Evolutionary conservation across 148 eudicot species (phyloP), one percentile per base, ranked within the genome.

Genomic region (Rhododendron griersonianum): DNA sequence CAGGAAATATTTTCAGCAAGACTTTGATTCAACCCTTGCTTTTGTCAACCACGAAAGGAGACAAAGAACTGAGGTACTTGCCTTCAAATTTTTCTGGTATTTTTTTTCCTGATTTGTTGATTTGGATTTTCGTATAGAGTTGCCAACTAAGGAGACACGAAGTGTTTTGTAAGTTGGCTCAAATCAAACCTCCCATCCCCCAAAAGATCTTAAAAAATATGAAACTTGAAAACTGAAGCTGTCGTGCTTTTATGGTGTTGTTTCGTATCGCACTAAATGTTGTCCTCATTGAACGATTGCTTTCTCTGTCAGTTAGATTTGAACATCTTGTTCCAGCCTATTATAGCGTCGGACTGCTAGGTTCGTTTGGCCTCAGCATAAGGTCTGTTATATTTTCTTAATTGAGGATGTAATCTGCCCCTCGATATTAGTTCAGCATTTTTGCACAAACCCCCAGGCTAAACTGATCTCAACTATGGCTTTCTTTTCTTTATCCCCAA

Each of bases 1-100:
- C 93, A 97, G 99, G 92, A 95, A 92, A 88, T 87, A 87, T 91
- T 93, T 92, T 89, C 98, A 95, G 92, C 98, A 92, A 85, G 98
- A 95, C 90, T 97, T 97, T 86, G 99, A 97, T 87, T 84, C 93
- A 83, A 94, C 95, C 78, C 96, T 97, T 85, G 98, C 99, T 79
- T 95, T 90, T 85, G 92, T 93, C 59, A 96, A 96, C 89, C 93
- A 94, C 61, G 98, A 96, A 92, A 89, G 98, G 87, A 95, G 90
- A 88, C 99, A 97, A 91, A 91, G 94, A 92, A 91, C 91, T 78
- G 98, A 94, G 99, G 99, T 96, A 93, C 74, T 25, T 87, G 14
- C 69, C 25, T 35, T 61, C 1, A 41, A 47, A 80, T 45, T 10
- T 69, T 39, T 53, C 59, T 37, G 33, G 30, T 41, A 2, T 76